Evolutionary conservation across 2,329 filamentous ascomycete genomes (phyloP), one percentile per base, ranked within the genome.

Genomic region (Colletotrichum tamarilloi): DNA sequence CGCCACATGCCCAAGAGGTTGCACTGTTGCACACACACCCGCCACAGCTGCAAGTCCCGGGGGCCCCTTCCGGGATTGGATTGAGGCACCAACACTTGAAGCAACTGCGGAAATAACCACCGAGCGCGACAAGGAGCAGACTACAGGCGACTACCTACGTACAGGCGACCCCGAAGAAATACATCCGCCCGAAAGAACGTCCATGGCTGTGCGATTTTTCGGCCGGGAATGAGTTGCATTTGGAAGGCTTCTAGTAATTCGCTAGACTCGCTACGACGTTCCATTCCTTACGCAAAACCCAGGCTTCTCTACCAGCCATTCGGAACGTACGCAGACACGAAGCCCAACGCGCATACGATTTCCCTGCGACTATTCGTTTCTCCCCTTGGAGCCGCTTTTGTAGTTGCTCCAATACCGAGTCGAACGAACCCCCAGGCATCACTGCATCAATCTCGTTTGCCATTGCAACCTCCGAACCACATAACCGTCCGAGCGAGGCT

Each of bases 1-100:
- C 60, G 67, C 67, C 71, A 71, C 67, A 70, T 57, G 67, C 60
- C 46, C 32, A 38, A 57, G 65, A n/a, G 32, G 52, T 32, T 69
- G 53, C 70, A 52, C 30, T 55, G 52, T 42, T 52, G 53, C 70
- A 52, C 30, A 55, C 30, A 24, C 49, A 62, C n/a, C 28, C 56
- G 62, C 49, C 22, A 56, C 62, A 57, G 16, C 28, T 53, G 42
- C 52, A 46, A 57, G 8, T 46, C 19, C 52, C 52, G 32, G 22
- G n/a, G n/a, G 32, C 16, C 42, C 30, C 58, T 72, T 63, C 69
- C 52, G 64, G 52, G 28, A 72, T 56, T 49, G 32, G 6, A 22
- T 49, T 49, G 42, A 22, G 19, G 42, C 38, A 42, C 16, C 14
- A 46, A 26, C 24, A 56, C 42, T 49, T 19, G 58, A 52, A 55